A percentile compares a stretch with the other conserved stretches of the same genome.
Evolutionary conservation across 164 flowering plant genomes (phyloP).

Genomic region (Dillenia turbinata): DNA sequence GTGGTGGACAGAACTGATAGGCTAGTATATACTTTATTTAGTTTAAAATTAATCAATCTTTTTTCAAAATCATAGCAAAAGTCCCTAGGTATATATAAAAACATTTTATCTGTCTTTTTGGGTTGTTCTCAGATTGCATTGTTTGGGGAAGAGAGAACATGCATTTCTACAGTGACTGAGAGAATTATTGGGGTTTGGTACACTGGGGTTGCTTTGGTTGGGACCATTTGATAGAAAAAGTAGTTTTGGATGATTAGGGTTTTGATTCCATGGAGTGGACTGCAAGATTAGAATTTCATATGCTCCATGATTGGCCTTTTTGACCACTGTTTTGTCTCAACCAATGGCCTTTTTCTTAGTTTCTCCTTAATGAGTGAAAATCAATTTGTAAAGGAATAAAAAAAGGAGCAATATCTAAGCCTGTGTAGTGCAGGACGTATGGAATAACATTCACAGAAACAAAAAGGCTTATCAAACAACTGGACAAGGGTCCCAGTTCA

Average conservation of each 20-base stretch:
- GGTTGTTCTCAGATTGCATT: background rate
- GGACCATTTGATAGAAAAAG: background rate
- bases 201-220: constrained; percentile 10
- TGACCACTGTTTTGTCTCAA: constrained; percentile 15
- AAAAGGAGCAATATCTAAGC: no score
- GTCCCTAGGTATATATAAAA: no score
- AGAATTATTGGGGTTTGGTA: background rate
- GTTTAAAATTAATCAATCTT: background rate
- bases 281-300: constrained; percentile 13
- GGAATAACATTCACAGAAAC: no score
- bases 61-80: no score
- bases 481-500: no score
- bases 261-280: constrained; percentile 2
- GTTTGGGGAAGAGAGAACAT: constrained; percentile 4
- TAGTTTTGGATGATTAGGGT: background rate
- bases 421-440: no score
- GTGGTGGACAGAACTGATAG: constrained; percentile 2
- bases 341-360: background rate
- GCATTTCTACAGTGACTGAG: constrained; percentile 1
- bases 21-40: constrained; percentile 8
- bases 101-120: no score
- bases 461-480: no score
- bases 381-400: no score
- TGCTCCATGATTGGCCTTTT: constrained; percentile 6
- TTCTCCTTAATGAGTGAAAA: no score